phyloP scores from a whole-genome alignment of 768 basidiomycete genomes.

The Trametes villosa region DNA sequence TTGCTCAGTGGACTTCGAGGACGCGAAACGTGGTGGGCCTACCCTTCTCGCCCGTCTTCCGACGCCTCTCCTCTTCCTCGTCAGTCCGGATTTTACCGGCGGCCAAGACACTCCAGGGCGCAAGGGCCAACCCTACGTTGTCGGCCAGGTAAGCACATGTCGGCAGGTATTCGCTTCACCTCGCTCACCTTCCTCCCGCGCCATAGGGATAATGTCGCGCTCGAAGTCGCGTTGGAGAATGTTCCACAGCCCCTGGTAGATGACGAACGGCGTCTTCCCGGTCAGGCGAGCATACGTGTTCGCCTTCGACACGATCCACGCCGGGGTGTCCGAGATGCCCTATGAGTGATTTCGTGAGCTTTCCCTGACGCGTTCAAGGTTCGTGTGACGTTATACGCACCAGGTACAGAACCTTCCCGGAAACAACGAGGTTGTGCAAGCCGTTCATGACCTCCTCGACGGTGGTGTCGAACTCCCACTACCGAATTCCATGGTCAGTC shows the following conservation, averaged over 20 bases:
- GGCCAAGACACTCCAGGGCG: conserved; percentile 36
- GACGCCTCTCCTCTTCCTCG: conserved; percentile 35
- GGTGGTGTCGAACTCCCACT: conserved; percentile 54
- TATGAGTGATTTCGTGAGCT: neutral
- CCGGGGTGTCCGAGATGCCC: conserved; percentile 33
- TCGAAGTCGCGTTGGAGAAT: conserved; percentile 39
- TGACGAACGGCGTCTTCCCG: conserved; percentile 38
- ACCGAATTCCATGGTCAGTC: conserved; percentile 15
- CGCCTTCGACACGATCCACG: conserved; percentile 39
- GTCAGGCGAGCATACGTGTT: conserved; percentile 43
- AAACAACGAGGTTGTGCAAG: conserved; percentile 50
- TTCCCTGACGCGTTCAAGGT: too few species aligned
- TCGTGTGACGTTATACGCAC: conserved; percentile 7
- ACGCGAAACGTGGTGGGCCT: too few species aligned
- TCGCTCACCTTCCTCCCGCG: neutral
- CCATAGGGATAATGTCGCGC: conserved; percentile 42
- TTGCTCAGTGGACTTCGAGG: neutral
- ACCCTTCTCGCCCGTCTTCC: conserved; percentile 34
- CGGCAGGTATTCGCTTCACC: neutral
- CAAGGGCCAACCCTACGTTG: neutral
- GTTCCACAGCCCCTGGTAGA: conserved; percentile 39
- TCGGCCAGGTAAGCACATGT: neutral
- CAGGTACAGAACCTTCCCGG: conserved; percentile 48
- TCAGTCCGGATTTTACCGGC: conserved; percentile 42
- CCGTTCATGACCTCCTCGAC: conserved; percentile 58